These are phyloP conservation scores for Cydonia oblonga DNA, from an alignment of 331 rosid species.

Conservation along the genomic window DNA sequence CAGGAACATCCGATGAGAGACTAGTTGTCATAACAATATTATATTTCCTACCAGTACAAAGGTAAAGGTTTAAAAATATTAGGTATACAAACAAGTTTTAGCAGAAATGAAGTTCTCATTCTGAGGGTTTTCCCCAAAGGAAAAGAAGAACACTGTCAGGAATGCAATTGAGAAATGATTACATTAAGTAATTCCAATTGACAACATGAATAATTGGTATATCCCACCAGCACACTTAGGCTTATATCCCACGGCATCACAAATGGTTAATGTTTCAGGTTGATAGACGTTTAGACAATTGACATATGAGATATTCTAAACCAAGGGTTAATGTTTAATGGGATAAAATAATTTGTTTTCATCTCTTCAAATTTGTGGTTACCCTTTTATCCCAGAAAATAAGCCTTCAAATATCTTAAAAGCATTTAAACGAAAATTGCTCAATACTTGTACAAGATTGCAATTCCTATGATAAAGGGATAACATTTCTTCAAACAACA, in stretches of 20 bases:
- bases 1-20: conserved; percentile 96
- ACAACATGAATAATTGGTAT: not conserved
- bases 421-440: not conserved
- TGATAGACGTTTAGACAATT: not conserved
- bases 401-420: not conserved
- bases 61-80: conserved; percentile 8
- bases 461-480: not conserved
- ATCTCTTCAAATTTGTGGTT: not conserved
- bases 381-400: not conserved
- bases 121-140: not conserved
- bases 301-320: not conserved
- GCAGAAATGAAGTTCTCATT: not conserved
- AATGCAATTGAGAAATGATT: conserved; percentile 1
- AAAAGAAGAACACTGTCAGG: not conserved
- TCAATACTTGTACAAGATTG: not conserved
- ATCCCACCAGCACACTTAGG: not conserved
- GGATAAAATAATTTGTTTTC: not conserved
- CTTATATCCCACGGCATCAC: not conserved
- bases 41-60: conserved; percentile 59
- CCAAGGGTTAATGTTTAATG: not conserved
- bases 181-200: not conserved
- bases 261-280: not conserved
- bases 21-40: conserved; percentile 82
- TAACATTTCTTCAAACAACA: not conserved
- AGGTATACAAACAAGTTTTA: conserved; percentile 9